Evolutionary conservation across 1,284 basidiomycete genomes (phyloP), one percentile per base, ranked within the genome.

Genomic region (Exobasidium rhododendri): DNA sequence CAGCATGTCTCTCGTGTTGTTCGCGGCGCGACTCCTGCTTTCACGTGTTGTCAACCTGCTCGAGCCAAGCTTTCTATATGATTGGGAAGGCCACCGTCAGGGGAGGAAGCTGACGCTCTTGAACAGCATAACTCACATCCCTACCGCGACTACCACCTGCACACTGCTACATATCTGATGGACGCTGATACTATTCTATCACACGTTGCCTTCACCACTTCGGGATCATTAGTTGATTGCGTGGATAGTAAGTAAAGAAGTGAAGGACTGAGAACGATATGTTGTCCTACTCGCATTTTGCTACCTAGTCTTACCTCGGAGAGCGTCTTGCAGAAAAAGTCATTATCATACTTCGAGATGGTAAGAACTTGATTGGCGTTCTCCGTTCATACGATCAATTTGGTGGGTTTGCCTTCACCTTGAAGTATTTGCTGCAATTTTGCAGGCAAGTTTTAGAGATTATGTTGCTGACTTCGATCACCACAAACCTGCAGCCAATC

Each of bases 341-440:
- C 86, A 85, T 99, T 59, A 94, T 97, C 58, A 87, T 97, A 71
- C 84, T 99, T 63, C 86, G 96, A 80, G 96, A 99, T 80, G 96
- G 96, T 56, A 85, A 93, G 74, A 98, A 97, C 81, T 85, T 97
- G 47, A 89, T 97, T 71, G 96, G 96, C 32, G 93, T 99, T 32
- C 83, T 99, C 71, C 85, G 96, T 59, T 96, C 92, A 24, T 99
- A 98, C 81, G 96, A 99, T 83, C 96, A 98, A 80, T 99, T 97
- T 77, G 94, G 94, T 97, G 81, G 81, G 50, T 47, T 51, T n/a
- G 26, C 30, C 17, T 22, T 17, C 50, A 3, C 24, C 13, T 14
- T 26, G 7, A 20, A 56, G 20, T 20, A 44, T 29, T 6, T 1
- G 26, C 26, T n/a, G n/a, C n/a, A n/a, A n/a, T n/a, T n/a, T 20